Evolutionary conservation across 108 stramenopile species (phyloP).

Genomic region (Fistulifera solaris): DNA sequence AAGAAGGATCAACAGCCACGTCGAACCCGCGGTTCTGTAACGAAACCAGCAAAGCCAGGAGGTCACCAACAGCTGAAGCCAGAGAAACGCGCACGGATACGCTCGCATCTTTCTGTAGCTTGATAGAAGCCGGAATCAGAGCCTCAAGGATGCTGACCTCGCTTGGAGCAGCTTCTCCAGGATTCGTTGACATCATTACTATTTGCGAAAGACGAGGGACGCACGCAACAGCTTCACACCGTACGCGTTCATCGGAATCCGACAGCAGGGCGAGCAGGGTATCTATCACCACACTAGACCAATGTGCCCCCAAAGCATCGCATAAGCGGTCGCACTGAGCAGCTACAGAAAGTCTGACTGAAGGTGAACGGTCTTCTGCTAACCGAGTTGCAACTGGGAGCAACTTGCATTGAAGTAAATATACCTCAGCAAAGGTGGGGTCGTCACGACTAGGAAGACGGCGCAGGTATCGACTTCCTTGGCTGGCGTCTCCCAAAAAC

Average conservation of each 20-base stretch:
- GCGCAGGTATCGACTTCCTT: conserved; percentile 70
- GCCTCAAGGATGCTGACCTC: conserved; percentile 66
- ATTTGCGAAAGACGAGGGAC: conserved; percentile 75
- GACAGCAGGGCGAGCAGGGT: conserved; percentile 65
- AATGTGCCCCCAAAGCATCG: conserved; percentile 79
- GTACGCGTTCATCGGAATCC: conserved; percentile 74
- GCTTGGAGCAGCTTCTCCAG: conserved; percentile 33
- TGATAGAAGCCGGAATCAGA: conserved; percentile 65
- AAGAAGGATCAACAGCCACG: conserved; percentile 15
- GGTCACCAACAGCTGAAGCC: conserved; percentile 75
- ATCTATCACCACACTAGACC: conserved; percentile 87
- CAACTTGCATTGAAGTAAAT: conserved; percentile 83
- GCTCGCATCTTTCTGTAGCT: conserved; percentile 65
- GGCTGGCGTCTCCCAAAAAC: conserved; percentile 80
- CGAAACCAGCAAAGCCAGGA: conserved; percentile 72
- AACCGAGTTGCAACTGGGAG: conserved; percentile 80
- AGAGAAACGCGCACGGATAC: conserved; percentile 62
- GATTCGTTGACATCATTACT: conserved; percentile 34
- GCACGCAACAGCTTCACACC: conserved; percentile 78
- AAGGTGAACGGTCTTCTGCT: conserved; percentile 75
- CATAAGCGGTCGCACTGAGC: conserved; percentile 82
- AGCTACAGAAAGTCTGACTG: conserved; percentile 77
- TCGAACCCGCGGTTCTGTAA: conserved; percentile 33
- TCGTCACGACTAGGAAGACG: conserved; percentile 73
- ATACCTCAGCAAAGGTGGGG: conserved; percentile 81